These are phyloP conservation scores for Patellifolia procumbens DNA, from an alignment of 179 eudicot genomes.

Conservation along the genomic window DNA sequence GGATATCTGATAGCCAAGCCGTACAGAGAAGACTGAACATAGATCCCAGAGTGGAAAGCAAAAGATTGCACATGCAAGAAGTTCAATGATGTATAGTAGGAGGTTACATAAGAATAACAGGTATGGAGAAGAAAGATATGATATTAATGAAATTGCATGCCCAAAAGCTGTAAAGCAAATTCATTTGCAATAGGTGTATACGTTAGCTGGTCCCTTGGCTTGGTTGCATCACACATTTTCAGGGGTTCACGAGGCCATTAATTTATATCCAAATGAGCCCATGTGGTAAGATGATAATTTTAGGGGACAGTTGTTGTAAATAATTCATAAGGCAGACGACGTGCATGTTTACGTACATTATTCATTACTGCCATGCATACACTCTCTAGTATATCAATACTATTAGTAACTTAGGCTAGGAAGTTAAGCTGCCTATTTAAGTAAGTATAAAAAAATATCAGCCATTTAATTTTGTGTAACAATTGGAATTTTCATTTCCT, in stretches of 20 bases:
- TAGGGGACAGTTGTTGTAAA: slow-evolving; percentile 21
- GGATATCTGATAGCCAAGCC: slow-evolving; percentile 26
- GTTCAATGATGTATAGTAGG: neutral
- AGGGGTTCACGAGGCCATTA: slow-evolving; percentile 22
- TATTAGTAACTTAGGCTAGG: no score
- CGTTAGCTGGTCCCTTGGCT: slow-evolving; percentile 14
- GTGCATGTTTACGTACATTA: slow-evolving; percentile 16
- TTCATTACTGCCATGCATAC: slow-evolving; percentile 7
- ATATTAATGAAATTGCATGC: slow-evolving; percentile 1
- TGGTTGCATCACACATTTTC: slow-evolving; percentile 9
- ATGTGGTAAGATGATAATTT: slow-evolving; percentile 21
- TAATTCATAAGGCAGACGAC: slow-evolving; percentile 12
- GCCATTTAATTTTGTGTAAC: no score
- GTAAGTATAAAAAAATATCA: no score
- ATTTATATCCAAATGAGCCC: neutral
- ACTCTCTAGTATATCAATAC: no score
- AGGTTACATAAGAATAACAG: slow-evolving; percentile 15
- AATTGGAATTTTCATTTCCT: no score
- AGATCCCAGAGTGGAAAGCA: slow-evolving; percentile 32
- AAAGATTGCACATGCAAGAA: slow-evolving; percentile 21
- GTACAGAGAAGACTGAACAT: slow-evolving; percentile 16
- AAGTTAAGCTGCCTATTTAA: no score
- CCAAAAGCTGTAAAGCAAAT: neutral
- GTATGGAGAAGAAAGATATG: neutral
- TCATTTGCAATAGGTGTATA: neutral